Percentiles rank a stretch among this genome's conserved stretches.
phyloP scores from a whole-genome alignment of 2,329 filamentous ascomycete species.

The Metarhizium brunneum region DNA sequence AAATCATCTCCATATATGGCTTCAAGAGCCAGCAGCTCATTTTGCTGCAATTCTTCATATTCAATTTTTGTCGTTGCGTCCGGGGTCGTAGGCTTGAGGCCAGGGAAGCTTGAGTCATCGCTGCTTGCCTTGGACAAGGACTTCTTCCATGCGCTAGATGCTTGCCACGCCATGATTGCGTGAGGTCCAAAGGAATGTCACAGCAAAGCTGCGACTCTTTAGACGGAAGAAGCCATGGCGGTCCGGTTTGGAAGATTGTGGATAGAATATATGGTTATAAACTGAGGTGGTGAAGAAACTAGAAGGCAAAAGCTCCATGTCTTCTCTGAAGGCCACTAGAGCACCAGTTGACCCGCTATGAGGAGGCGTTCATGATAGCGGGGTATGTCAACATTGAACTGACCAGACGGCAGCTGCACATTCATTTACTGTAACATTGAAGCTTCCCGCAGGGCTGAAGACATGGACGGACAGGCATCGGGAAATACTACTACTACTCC shows the following conservation, averaged over 20 bases:
- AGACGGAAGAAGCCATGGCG: conserved; percentile 37
- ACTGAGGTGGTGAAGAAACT: not conserved
- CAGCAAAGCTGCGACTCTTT: conserved; percentile 45
- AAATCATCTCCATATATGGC: conserved; percentile 91
- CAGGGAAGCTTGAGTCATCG: conserved; percentile 42
- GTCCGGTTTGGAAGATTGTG: not conserved
- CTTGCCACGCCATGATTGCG: conserved; percentile 44
- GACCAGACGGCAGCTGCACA: too few species aligned
- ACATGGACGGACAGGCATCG: too few species aligned
- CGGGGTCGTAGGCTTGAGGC: conserved; percentile 34
- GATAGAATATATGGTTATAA: not conserved
- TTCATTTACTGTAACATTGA: too few species aligned
- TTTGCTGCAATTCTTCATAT: conserved; percentile 77
- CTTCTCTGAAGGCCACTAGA: not conserved
- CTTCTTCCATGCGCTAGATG: conserved; percentile 38
- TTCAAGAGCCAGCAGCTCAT: conserved; percentile 76
- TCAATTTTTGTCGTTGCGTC: conserved; percentile 41
- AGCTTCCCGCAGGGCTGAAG: too few species aligned
- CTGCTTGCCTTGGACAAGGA: conserved; percentile 31
- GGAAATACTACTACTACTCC: too few species aligned
- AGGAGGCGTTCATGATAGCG: not conserved
- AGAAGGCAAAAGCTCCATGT: not conserved
- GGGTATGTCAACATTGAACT: not conserved
- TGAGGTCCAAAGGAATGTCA: conserved; percentile 29
- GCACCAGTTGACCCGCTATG: not conserved